Percentiles rank a stretch among this genome's conserved stretches.
Conservation (phyloP, 2,329 filamentous ascomycete genomes). For the Mariannaea sp. region DNA sequence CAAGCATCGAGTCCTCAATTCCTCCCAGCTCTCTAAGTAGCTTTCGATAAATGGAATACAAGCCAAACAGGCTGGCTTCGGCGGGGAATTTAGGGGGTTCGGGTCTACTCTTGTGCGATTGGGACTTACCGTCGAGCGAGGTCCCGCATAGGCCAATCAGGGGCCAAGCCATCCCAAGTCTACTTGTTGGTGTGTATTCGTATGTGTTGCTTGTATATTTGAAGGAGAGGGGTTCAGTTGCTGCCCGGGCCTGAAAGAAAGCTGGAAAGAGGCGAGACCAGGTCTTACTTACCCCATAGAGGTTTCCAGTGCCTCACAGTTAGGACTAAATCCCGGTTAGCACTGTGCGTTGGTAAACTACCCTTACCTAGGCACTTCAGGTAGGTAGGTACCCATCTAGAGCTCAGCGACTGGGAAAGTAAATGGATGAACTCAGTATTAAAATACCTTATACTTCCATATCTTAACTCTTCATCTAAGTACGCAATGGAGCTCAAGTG, state of each 20-base stretch:
- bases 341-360: conserved; percentile 25
- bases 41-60: background rate
- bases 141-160: conserved; percentile 34
- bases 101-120: conserved; percentile 14
- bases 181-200: conserved; percentile 16
- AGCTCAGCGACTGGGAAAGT: no score
- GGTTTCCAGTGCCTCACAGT: conserved; percentile 12
- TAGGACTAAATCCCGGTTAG: conserved; percentile 18
- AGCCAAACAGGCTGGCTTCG: conserved; percentile 20
- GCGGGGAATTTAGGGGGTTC: conserved; percentile 34
- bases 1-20: conserved; percentile 10
- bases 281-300: background rate
- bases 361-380: no score
- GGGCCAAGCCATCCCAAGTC: conserved; percentile 33
- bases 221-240: background rate
- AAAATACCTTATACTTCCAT: no score
- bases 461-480: no score
- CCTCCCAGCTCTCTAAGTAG: no score
- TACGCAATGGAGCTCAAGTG: background rate
- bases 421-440: no score
- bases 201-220: conserved; percentile 23
- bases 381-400: no score
- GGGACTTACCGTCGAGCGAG: conserved; percentile 6
- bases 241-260: no score
- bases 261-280: conserved; percentile 31